A percentile compares a stretch with the other conserved stretches of the same genome.
phyloP scores from a whole-genome alignment of 495 filamentous ascomycete species.

The Podospora didyma region DNA sequence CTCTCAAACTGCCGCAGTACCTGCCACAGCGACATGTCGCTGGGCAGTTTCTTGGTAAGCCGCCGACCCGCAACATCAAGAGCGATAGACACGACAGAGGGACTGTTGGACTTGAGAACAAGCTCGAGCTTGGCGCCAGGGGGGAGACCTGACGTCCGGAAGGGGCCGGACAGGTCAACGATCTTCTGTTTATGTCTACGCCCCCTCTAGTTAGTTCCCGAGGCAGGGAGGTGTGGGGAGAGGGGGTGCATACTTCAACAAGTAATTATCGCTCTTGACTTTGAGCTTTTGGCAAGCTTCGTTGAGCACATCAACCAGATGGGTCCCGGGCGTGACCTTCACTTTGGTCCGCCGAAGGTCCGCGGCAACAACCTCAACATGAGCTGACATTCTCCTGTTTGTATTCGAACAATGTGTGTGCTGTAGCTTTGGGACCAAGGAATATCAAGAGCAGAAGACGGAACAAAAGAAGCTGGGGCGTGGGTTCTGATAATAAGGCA shows the following conservation, averaged over 20 bases:
- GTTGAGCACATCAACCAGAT: slow-evolving; percentile 75
- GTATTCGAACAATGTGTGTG: background rate
- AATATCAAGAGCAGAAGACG: background rate
- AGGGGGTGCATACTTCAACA: slow-evolving; percentile 62
- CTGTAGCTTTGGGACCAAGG: background rate
- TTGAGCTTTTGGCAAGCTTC: slow-evolving; percentile 82
- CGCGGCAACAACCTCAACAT: slow-evolving; percentile 82
- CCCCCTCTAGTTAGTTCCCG: slow-evolving; percentile 3
- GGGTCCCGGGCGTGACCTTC: slow-evolving; percentile 75
- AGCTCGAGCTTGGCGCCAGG: slow-evolving; percentile 91
- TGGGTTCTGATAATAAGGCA: no score
- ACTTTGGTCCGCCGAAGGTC: slow-evolving; percentile 68
- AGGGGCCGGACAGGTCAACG: slow-evolving; percentile 76
- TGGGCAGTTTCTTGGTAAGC: slow-evolving; percentile 76
- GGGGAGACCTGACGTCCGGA: slow-evolving; percentile 79
- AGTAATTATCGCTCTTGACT: slow-evolving; percentile 66
- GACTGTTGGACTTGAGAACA: slow-evolving; percentile 74
- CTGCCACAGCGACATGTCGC: slow-evolving; percentile 80
- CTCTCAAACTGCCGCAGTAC: slow-evolving; percentile 85
- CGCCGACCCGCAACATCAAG: slow-evolving; percentile 75
- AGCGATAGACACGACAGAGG: slow-evolving; percentile 78
- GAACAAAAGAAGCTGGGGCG: no score
- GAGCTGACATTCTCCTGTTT: slow-evolving; percentile 70
- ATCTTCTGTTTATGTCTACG: slow-evolving; percentile 72
- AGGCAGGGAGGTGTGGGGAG: background rate